Base-by-base conservation (phyloP, 2,329 filamentous ascomycete genomes). In the Paradendryphiella salina region DNA sequence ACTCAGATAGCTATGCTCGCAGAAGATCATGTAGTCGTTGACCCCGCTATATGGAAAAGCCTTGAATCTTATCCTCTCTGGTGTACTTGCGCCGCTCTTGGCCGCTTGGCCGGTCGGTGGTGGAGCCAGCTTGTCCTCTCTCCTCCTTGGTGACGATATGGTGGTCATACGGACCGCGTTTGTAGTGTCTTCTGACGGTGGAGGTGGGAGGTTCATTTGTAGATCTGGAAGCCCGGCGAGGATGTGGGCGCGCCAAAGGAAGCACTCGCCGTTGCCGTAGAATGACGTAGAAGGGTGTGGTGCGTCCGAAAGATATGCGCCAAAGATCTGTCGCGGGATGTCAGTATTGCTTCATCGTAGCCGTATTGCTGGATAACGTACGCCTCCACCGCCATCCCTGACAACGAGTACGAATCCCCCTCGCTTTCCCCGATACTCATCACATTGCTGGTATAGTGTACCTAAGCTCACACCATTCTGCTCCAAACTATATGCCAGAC, bases 21-120 rank as follows among this genome's bases (percentile, higher is more conserved):
- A 97, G 66, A 95, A 88, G 61, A 97, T 94, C 78, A 93, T 90
- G 71, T 96, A 99, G 73, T 97, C 94, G 72, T 99, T 97, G 33
- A 96, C 83, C 4, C 94, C 94, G 49, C 89, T 95, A 69, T 96
- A 97, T 0, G 93, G 92, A 65, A 97, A 99, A 0, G 93, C 93
- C 75, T 96, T 96, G 81, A 99, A 99, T 15, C 94, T 85, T 61
- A 97, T 90, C 20, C 85, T 82, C 55, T 93, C 89, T 4, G 85
- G 83, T 3, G 85, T 84, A 20, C 79, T 81, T 1, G 81, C 75
- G 2, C 80, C 76, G 60, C 74, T 77, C 48, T 70, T 54, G 17
- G n/a, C 49, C 26, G 43, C 33, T 7, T 48, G 47, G 8, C 44
- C 44, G 26, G 43, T 57, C 9, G 46, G 43, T 21, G 68, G 65